A percentile compares a stretch with the other conserved stretches of the same genome.
These are phyloP conservation scores for Saturnispora diversa DNA, from an alignment of 805 yeast genomes.

Conservation along the genomic window DNA sequence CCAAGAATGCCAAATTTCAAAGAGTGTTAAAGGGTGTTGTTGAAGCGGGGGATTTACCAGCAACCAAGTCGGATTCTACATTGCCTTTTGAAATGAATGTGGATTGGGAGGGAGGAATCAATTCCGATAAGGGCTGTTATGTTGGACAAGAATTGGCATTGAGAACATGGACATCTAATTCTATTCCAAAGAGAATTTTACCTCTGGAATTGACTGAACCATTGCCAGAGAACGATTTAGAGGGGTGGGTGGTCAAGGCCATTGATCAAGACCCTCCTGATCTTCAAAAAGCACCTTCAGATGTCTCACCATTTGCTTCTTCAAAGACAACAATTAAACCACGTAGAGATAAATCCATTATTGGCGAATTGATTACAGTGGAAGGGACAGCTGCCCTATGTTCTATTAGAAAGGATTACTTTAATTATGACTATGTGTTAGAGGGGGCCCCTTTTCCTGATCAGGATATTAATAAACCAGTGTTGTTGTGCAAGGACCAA, in stretches of 20 bases:
- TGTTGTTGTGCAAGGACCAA: slow-evolving; percentile 5
- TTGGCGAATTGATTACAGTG: slow-evolving; percentile 54
- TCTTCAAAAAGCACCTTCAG: neutral
- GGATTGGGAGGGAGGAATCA: slow-evolving; percentile 74
- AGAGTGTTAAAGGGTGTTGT: slow-evolving; percentile 43
- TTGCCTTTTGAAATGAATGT: slow-evolving; percentile 81
- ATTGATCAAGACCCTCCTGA: neutral
- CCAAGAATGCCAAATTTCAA: slow-evolving; percentile 2
- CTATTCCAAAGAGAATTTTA: slow-evolving; percentile 71
- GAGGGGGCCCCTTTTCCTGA: neutral
- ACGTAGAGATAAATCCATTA: slow-evolving; percentile 31
- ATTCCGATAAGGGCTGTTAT: slow-evolving; percentile 90
- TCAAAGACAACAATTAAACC: slow-evolving; percentile 9
- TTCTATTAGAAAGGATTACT: slow-evolving; percentile 37
- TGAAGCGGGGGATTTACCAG: slow-evolving; percentile 42
- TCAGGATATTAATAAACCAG: neutral
- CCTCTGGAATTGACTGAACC: slow-evolving; percentile 45
- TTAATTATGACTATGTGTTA: slow-evolving; percentile 18
- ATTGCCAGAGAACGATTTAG: slow-evolving; percentile 10
- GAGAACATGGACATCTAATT: slow-evolving; percentile 75
- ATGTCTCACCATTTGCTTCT: slow-evolving; percentile 11
- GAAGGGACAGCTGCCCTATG: slow-evolving; percentile 62
- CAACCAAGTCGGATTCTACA: slow-evolving; percentile 33
- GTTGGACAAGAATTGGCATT: slow-evolving; percentile 94
- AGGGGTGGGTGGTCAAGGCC: slow-evolving; percentile 9